Percentiles rank a stretch among this genome's conserved stretches.
Evolutionary conservation across 1,139 yeast species (phyloP).

Genomic region (Blastobotrys petasosporus): DNA sequence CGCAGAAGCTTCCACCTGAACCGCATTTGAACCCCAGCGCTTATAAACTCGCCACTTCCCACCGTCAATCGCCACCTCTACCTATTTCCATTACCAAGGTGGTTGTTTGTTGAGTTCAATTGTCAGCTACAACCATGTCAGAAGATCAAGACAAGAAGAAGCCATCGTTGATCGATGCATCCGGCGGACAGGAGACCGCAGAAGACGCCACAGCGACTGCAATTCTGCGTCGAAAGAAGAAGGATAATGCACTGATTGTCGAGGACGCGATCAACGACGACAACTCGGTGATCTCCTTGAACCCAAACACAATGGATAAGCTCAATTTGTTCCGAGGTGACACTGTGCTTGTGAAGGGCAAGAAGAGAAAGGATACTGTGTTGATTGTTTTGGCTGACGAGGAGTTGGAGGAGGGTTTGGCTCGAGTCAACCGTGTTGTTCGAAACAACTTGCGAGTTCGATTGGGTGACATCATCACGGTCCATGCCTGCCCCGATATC

Average conservation of each 20-base stretch:
- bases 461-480: constrained; percentile 82
- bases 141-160: constrained; percentile 16
- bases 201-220: constrained; percentile 97
- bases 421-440: constrained; percentile 90
- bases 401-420: constrained; percentile 93
- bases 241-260: constrained; percentile 86
- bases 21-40: no score
- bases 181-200: constrained; percentile 44
- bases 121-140: not conserved
- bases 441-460: constrained; percentile 93
- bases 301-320: constrained; percentile 91
- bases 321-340: constrained; percentile 96
- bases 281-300: constrained; percentile 91
- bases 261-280: constrained; percentile 98
- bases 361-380: constrained; percentile 97
- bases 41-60: no score
- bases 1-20: no score
- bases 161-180: constrained; percentile 43
- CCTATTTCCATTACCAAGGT: no score
- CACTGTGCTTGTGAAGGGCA: constrained; percentile 94
- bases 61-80: no score
- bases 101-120: no score
- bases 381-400: constrained; percentile 94
- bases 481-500: constrained; percentile 97
- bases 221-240: constrained; percentile 94